Percentiles rank a stretch among this genome's conserved stretches.
These are phyloP conservation scores for Hygrophorus pudorinus DNA, from an alignment of 768 basidiomycete genomes.

Conservation along the genomic window DNA sequence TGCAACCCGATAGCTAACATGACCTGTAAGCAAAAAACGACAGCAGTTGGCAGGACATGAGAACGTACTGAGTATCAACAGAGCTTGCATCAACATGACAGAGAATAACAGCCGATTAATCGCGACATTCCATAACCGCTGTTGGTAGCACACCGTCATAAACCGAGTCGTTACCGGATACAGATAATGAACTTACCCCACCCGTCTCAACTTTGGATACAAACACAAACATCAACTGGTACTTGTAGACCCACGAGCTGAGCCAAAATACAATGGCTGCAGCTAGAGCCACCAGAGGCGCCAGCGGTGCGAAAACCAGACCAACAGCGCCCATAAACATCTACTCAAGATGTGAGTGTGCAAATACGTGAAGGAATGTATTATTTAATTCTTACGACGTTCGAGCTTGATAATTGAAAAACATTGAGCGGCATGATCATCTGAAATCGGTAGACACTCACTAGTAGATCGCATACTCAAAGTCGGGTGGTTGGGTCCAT, in stretches of 20 bases:
- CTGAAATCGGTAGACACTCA: constrained; percentile 25
- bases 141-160: constrained; percentile 2
- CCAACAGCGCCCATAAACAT: constrained; percentile 91
- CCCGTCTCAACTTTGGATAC: constrained; percentile 86
- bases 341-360: constrained; percentile 20
- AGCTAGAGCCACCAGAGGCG: constrained; percentile 80
- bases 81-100: constrained; percentile 76
- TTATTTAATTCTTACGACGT: constrained; percentile 34
- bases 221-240: constrained; percentile 93
- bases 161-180: constrained; percentile 4
- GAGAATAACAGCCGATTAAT: constrained; percentile 79
- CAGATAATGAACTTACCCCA: constrained; percentile 48
- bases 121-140: constrained; percentile 93
- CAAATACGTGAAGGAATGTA: constrained; percentile 4
- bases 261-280: constrained; percentile 84
- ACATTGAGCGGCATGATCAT: background rate
- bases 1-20: constrained; percentile 75
- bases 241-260: constrained; percentile 86
- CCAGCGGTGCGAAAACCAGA: constrained; percentile 88
- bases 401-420: constrained; percentile 29
- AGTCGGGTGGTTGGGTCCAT: constrained; percentile 85
- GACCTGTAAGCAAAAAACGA: constrained; percentile 7
- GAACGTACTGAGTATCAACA: constrained; percentile 76
- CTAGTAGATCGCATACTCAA: constrained; percentile 82
- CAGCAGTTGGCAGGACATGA: background rate